Conservation (phyloP, 2,329 filamentous ascomycete genomes). For the Leptographium galeiforme region DNA sequence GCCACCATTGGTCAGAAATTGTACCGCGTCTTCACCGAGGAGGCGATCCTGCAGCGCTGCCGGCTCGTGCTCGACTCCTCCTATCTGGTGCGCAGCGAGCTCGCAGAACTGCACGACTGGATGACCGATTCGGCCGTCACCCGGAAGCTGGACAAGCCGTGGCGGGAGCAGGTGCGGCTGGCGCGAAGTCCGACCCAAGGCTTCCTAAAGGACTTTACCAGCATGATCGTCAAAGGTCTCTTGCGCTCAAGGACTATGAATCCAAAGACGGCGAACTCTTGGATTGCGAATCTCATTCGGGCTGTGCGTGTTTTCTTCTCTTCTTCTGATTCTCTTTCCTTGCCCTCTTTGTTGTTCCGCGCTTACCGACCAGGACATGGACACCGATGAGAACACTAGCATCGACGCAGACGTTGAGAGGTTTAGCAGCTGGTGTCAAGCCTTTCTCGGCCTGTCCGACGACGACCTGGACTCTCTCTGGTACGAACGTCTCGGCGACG, state of each 20-base stretch:
- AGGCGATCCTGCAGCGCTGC: no score
- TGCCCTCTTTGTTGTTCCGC: background rate
- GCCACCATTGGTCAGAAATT: background rate
- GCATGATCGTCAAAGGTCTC: background rate
- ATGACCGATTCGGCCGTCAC: background rate
- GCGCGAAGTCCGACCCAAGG: background rate
- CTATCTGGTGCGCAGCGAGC: background rate
- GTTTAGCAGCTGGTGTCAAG: background rate
- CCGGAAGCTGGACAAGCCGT: background rate
- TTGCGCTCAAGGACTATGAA: background rate
- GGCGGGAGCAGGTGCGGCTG: background rate
- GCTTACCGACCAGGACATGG: background rate
- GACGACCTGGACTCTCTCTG: background rate
- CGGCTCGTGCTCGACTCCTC: no score
- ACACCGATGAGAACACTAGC: background rate
- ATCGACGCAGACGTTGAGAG: background rate
- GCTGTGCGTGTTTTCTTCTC: background rate
- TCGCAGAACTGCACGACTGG: background rate
- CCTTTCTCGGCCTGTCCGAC: background rate
- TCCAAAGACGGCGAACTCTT: background rate
- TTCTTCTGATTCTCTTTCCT: background rate
- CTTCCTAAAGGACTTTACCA: background rate
- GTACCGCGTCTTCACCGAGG: background rate
- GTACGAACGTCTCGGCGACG: background rate
- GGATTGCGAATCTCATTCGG: background rate